A percentile compares a stretch with the other conserved stretches of the same genome.
Evolutionary conservation across 1,139 yeast species (phyloP).

Genomic region (Saccharomyces hybrid): DNA sequence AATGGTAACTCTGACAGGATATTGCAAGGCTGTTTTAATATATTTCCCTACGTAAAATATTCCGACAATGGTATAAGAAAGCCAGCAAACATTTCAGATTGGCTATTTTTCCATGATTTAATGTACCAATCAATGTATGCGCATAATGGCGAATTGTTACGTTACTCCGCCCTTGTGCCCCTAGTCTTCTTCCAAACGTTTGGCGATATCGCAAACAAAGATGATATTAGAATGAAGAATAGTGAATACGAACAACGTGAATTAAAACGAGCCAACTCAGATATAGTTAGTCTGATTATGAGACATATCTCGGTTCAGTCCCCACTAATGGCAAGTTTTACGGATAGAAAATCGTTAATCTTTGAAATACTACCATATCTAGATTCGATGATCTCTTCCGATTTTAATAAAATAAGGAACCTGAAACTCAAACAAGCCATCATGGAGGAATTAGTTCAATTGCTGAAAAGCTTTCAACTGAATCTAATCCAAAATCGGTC

Average conservation of each 20-base stretch:
- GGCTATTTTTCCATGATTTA: slow-evolving; percentile 65
- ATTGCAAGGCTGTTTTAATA: slow-evolving; percentile 63
- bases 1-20: slow-evolving; percentile 53
- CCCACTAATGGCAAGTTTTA: slow-evolving; percentile 14
- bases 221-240: slow-evolving; percentile 20
- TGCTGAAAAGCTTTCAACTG: slow-evolving; percentile 30
- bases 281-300: slow-evolving; percentile 13
- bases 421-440: slow-evolving; percentile 20
- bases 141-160: slow-evolving; percentile 43
- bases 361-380: slow-evolving; percentile 42
- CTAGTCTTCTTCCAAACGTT: slow-evolving; percentile 60
- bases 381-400: slow-evolving; percentile 41
- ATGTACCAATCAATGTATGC: slow-evolving; percentile 39
- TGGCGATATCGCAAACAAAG: slow-evolving; percentile 44
- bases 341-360: slow-evolving; percentile 15
- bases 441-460: slow-evolving; percentile 25
- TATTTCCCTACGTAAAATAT: slow-evolving; percentile 47
- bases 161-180: slow-evolving; percentile 51
- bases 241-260: slow-evolving; percentile 24
- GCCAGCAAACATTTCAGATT: slow-evolving; percentile 64
- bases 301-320: slow-evolving; percentile 9
- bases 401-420: slow-evolving; percentile 27
- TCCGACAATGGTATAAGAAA: slow-evolving; percentile 59
- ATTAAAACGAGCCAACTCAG: slow-evolving; percentile 10
- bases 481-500: slow-evolving; percentile 9